phyloP scores from a whole-genome alignment of 148 eudicot species.

The Rhododendron ovatum region DNA sequence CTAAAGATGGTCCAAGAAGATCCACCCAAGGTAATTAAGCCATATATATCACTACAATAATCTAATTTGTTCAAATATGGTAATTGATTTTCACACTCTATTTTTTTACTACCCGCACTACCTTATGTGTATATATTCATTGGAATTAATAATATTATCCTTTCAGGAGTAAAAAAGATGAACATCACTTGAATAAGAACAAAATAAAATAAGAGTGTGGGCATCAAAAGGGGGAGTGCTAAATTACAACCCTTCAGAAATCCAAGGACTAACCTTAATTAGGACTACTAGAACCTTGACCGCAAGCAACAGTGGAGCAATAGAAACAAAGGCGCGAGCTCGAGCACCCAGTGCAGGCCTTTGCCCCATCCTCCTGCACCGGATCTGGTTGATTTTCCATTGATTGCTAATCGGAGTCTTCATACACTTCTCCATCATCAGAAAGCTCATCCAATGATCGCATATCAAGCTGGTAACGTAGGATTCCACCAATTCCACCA shows the following conservation, averaged over 20 bases:
- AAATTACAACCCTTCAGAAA: background rate
- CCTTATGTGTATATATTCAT: background rate
- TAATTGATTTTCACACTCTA: background rate
- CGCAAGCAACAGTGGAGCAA: conserved; percentile 3
- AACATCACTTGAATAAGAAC: background rate
- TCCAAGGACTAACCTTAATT: conserved; percentile 14
- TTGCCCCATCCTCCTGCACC: conserved; percentile 19
- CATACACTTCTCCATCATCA: conserved; percentile 23
- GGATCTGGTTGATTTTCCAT: conserved; percentile 2
- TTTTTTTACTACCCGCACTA: background rate
- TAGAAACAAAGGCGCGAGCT: conserved; percentile 11
- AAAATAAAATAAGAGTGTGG: background rate
- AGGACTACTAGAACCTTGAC: background rate
- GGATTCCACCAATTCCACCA: conserved; percentile 30
- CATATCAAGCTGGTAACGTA: conserved; percentile 29
- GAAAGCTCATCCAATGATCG: conserved; percentile 25
- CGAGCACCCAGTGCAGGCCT: conserved; percentile 21
- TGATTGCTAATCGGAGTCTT: conserved; percentile 30
- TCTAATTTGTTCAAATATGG: background rate
- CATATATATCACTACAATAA: background rate
- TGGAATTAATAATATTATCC: background rate
- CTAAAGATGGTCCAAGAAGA: background rate
- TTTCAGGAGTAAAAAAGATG: background rate
- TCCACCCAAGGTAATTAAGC: background rate
- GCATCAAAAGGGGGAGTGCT: background rate